phyloP scores from a whole-genome alignment of 2,329 filamentous ascomycete species.

The Phialophora tarda region DNA sequence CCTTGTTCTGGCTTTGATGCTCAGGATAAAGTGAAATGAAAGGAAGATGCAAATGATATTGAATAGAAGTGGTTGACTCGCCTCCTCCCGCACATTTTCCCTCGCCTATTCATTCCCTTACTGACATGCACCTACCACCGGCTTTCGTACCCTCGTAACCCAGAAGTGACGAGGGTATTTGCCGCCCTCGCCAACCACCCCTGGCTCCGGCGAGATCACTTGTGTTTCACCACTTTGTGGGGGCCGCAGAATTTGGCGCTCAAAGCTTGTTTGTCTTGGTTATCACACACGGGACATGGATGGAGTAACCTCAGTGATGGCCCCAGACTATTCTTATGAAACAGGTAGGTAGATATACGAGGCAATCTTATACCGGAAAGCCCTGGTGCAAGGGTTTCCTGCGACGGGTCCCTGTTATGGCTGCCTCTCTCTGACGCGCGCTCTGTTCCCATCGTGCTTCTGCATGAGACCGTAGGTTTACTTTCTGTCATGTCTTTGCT shows the following conservation, averaged over 20 bases:
- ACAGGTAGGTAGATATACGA: not conserved
- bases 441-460: not conserved
- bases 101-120: not conserved
- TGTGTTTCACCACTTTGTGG: not conserved
- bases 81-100: not conserved
- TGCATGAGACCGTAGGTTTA: not conserved
- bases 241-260: not conserved
- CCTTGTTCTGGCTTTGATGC: not conserved
- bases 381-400: not conserved
- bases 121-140: not conserved
- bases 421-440: not conserved
- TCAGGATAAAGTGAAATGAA: not conserved
- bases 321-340: not conserved
- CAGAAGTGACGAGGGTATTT: not conserved
- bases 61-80: not conserved
- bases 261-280: not conserved
- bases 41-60: not conserved
- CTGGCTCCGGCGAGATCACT: not conserved
- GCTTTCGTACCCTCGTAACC: not conserved
- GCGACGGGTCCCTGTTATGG: not conserved
- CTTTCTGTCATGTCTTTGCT: not conserved
- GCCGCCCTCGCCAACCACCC: too few relatives aligned
- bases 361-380: not conserved
- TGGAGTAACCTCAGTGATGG: not conserved
- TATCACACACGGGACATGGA: not conserved